Evolutionary conservation across 768 basidiomycete genomes (phyloP).

Genomic region (Leccinum aurantiacum): DNA sequence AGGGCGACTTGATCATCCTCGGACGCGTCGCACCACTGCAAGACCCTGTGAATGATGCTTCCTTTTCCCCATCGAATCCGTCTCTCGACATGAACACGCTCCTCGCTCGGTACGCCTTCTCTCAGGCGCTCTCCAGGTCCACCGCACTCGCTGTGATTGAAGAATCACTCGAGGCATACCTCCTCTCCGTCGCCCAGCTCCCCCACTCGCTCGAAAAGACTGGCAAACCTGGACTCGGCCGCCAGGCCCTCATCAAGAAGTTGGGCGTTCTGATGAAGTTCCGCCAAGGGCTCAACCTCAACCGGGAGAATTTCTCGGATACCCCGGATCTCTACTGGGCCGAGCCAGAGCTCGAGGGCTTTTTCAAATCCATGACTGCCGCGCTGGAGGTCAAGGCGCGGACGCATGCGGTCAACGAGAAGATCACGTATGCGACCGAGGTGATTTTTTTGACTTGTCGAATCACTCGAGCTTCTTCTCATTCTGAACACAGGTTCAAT

Average conservation of each 20-base stretch:
- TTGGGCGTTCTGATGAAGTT: conserved; percentile 90
- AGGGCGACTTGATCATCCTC: conserved; percentile 90
- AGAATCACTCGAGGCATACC: conserved; percentile 76
- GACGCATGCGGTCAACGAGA: conserved; percentile 82
- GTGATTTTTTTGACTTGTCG: conserved; percentile 24
- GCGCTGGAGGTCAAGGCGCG: conserved; percentile 87
- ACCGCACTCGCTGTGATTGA: conserved; percentile 88
- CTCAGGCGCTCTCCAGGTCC: conserved; percentile 87
- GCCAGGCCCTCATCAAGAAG: conserved; percentile 86
- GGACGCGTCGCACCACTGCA: conserved; percentile 67
- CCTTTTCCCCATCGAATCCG: conserved; percentile 48
- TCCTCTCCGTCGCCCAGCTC: conserved; percentile 77
- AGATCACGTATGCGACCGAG: conserved; percentile 89
- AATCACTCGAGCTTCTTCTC: background rate
- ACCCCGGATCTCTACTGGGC: conserved; percentile 94
- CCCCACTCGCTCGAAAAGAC: conserved; percentile 75
- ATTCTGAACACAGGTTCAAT: conserved; percentile 59
- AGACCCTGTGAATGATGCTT: conserved; percentile 43
- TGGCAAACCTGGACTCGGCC: conserved; percentile 79
- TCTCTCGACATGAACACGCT: conserved; percentile 68
- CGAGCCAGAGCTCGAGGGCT: conserved; percentile 85
- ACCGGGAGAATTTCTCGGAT: conserved; percentile 85
- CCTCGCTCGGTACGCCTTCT: conserved; percentile 86
- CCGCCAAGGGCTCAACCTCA: conserved; percentile 88
- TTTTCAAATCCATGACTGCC: conserved; percentile 81